A percentile compares a stretch with the other conserved stretches of the same genome.
These are phyloP conservation scores for Iodosphaeria phyllophila DNA, from an alignment of 2,329 filamentous ascomycete genomes.

Conservation along the genomic window DNA sequence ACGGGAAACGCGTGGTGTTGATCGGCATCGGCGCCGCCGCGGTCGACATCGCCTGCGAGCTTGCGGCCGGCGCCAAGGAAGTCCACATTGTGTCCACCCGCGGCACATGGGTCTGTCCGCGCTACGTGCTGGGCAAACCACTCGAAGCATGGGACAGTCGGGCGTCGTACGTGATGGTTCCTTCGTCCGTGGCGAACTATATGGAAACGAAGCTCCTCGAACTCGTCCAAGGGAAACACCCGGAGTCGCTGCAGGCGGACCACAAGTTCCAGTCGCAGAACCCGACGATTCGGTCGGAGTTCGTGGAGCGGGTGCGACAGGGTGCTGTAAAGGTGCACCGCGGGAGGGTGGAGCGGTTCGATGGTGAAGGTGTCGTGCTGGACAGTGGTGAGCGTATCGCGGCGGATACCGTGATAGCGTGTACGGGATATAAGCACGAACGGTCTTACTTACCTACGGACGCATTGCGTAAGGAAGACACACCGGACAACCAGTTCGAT, in stretches of 20 bases:
- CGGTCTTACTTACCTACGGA: conserved; percentile 12
- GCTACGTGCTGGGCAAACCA: conserved; percentile 17
- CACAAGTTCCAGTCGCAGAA: conserved; percentile 17
- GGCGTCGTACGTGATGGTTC: conserved; percentile 12
- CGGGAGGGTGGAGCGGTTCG: conserved; percentile 12
- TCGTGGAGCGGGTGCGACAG: conserved; percentile 14
- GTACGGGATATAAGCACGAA: conserved; percentile 3
- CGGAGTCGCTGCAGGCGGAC: conserved; percentile 13
- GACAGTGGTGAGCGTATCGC: conserved; percentile 11
- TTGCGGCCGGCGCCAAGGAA: conserved; percentile 14
- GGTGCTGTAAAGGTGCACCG: conserved; percentile 15
- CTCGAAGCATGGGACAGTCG: conserved; percentile 16
- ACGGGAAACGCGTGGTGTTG: conserved; percentile 17
- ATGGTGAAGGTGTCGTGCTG: conserved; percentile 11
- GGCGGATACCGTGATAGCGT: conserved; percentile 5
- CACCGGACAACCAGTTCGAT: conserved; percentile 9
- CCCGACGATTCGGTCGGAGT: conserved; percentile 14
- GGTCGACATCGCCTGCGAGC: conserved; percentile 19
- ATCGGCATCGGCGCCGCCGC: conserved; percentile 19
- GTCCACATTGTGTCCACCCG: conserved; percentile 18
- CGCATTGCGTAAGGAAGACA: conserved; percentile 6
- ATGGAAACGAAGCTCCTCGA: conserved; percentile 13
- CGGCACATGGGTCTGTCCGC: conserved; percentile 19
- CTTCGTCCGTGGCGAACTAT: conserved; percentile 10
- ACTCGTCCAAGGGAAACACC: conserved; percentile 12